Percentiles rank a stretch among this genome's conserved stretches.
Evolutionary conservation across 23 red algal genomes (phyloP).

Genomic region (Gracilaria vermiculophylla): DNA sequence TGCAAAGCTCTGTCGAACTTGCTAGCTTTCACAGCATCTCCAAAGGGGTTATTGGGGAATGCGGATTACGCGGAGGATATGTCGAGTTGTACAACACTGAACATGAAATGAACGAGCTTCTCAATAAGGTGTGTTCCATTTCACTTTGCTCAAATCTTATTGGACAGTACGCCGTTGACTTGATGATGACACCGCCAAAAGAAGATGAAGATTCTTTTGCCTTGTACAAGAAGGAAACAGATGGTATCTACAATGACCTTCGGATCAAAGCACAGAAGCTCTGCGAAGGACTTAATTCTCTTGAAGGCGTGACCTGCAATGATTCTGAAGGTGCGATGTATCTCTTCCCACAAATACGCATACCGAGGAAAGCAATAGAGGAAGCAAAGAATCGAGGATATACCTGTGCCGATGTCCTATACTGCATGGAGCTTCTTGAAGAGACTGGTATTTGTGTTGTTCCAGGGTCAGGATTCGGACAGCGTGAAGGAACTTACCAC

Average conservation of each 20-base stretch:
- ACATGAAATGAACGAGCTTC: constrained; percentile 23
- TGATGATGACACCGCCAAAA: constrained; percentile 86
- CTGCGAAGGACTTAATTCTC: constrained; percentile 57
- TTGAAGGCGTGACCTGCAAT: constrained; percentile 84
- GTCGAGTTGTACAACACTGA: constrained; percentile 77
- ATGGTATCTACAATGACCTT: constrained; percentile 59
- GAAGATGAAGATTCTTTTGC: constrained; percentile 73
- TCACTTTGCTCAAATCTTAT: constrained; percentile 90
- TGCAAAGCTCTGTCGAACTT: constrained; percentile 65
- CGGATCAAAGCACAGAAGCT: constrained; percentile 53
- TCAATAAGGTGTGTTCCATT: constrained; percentile 81
- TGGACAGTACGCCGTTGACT: constrained; percentile 81
- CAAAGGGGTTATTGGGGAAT: constrained; percentile 95
- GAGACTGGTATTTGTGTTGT: constrained; percentile 94
- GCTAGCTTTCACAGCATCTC: constrained; percentile 89
- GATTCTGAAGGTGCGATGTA: constrained; percentile 90
- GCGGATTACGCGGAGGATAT: constrained; percentile 91
- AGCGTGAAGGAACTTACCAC: constrained; percentile 77
- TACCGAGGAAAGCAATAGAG: constrained; percentile 62
- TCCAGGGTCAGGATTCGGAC: constrained; percentile 92
- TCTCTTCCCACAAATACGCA: constrained; percentile 79
- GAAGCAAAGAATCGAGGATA: constrained; percentile 56
- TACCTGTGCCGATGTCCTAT: constrained; percentile 75
- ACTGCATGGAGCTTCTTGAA: constrained; percentile 89
- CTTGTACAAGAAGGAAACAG: constrained; percentile 68